A percentile compares a stretch with the other conserved stretches of the same genome.
Evolutionary conservation across 164 flowering plant genomes (phyloP).

Genomic region (Umbellularia californica): DNA sequence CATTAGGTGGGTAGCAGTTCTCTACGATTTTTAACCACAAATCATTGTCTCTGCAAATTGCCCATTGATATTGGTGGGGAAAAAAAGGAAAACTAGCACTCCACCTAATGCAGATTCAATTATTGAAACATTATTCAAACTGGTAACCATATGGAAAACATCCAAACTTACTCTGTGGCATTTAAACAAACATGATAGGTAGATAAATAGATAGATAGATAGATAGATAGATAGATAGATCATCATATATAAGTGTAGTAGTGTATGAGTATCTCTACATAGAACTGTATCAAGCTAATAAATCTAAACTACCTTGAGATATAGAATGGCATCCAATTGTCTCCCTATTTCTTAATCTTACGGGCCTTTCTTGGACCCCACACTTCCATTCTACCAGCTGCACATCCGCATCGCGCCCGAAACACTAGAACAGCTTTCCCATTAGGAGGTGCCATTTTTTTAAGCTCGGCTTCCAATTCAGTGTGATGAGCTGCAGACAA

Average conservation of each 20-base stretch:
- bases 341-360: slow-evolving; percentile 63
- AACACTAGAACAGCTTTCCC: slow-evolving; percentile 84
- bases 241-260: not conserved
- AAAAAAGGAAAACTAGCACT: too few species aligned
- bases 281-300: not conserved
- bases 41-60: not conserved
- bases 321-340: not conserved
- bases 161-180: not conserved
- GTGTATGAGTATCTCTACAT: not conserved
- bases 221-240: too few species aligned
- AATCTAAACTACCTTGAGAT: not conserved
- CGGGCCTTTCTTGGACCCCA: slow-evolving; percentile 63
- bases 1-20: not conserved
- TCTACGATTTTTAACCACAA: not conserved
- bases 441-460: slow-evolving; percentile 90
- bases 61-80: not conserved
- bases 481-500: slow-evolving; percentile 64
- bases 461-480: slow-evolving; percentile 80
- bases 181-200: not conserved
- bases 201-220: not conserved
- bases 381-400: slow-evolving; percentile 81
- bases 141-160: too few species aligned
- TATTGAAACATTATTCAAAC: not conserved
- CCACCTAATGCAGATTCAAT: too few species aligned
- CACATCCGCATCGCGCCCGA: slow-evolving; percentile 81